Evolutionary conservation across 257 asterid genomes (phyloP), one percentile per base, ranked within the genome.

Genomic region (Dorcoceras hygrometricum): DNA sequence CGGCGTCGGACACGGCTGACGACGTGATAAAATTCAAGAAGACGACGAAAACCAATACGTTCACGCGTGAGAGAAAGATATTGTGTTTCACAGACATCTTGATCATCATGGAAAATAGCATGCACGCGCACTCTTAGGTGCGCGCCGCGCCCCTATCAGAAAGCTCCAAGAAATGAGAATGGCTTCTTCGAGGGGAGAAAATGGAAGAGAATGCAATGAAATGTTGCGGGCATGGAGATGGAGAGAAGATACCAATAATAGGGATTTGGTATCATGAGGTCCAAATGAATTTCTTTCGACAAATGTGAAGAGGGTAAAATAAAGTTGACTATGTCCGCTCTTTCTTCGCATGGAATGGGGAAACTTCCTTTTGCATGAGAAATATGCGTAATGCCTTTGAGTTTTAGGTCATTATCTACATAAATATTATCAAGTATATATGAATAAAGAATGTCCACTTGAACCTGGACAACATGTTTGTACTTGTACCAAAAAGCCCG

Each of bases 41-140:
- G n/a, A 57, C 48, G 29, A 51, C 29, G 14, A 71, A 56, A 23
- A 59, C 16, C 27, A 43, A 23, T 23, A 36, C n/a, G 23, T 24
- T 59, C 10, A 55, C 25, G 24, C 28, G 65, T 6, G 39, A 20
- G 8, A 56, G 3, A 57, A 50, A 43, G 16, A 54, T 65, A n/a
- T n/a, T n/a, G 64, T 70, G 63, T 9, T 62, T 69, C 2, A 23
- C 10, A 57, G 62, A 57, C 83, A 79, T 80, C 27, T 51, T 68
- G 76, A 65, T 68, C 74, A 65, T 11, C 0, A 27, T 10, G 10
- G 10, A 23, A 59, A 23, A 62, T 56, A 73, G 83, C 71, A 81
- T 79, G 82, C 71, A 81, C 80, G 82, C 81, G 76, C 83, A 77
- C 85, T 65, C 62, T 65, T 2, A 26, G 43, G 83, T 70, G 86